Conservation (phyloP, 2,329 filamentous ascomycete species). For the Fusarium subtropicale region DNA sequence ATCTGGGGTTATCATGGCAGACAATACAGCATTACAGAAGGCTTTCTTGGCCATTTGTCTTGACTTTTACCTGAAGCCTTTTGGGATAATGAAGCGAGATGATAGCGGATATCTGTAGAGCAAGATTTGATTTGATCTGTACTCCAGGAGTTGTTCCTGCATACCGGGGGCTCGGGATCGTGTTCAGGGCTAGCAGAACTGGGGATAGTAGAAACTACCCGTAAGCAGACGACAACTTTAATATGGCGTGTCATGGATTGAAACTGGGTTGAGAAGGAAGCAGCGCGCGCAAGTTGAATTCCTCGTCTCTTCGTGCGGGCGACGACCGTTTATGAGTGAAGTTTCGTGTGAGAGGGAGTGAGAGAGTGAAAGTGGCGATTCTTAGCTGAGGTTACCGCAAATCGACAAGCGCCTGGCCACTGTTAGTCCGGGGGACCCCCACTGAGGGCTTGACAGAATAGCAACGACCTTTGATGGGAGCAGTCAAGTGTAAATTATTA, state of each 20-base stretch:
- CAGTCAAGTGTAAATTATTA: neutral
- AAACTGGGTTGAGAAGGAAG: neutral
- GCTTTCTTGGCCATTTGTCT: constrained; percentile 34
- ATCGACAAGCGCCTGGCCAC: constrained; percentile 42
- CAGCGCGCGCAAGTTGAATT: constrained; percentile 8
- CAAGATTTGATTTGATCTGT: neutral
- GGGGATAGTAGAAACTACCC: neutral
- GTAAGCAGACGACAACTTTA: neutral
- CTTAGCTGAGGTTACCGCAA: constrained; percentile 11
- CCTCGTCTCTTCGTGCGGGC: constrained; percentile 3
- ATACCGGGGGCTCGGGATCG: constrained; percentile 2
- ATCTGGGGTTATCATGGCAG: constrained; percentile 13
- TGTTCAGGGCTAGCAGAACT: neutral
- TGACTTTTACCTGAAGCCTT: constrained; percentile 34
- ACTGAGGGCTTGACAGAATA: constrained; percentile 17
- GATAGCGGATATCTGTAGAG: neutral
- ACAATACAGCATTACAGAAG: neutral
- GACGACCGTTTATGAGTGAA: constrained; percentile 1
- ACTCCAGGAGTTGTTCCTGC: constrained; percentile 16
- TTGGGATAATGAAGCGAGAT: constrained; percentile 8
- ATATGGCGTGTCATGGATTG: neutral
- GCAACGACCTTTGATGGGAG: rapidly evolving
- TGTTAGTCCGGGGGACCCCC: constrained; percentile 37
- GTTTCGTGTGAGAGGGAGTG: neutral
- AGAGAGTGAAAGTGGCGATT: constrained; percentile 13